Evolutionary conservation across 164 flowering plant species (phyloP).

Genomic region (Warburgia ugandensis): DNA sequence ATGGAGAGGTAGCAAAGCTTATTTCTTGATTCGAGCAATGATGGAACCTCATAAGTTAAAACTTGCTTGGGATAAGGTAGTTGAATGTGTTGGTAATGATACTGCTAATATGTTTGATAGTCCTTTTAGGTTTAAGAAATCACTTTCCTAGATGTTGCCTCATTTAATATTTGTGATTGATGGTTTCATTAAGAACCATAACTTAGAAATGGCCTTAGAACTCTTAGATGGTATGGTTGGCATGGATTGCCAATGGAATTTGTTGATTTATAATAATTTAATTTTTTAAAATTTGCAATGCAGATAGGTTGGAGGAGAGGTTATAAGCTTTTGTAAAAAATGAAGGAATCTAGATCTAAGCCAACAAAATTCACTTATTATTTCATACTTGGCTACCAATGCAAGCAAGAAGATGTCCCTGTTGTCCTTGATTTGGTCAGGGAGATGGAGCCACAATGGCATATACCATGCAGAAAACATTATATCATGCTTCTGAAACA

Average conservation of each 20-base stretch:
- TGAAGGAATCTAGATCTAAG: constrained; percentile 48
- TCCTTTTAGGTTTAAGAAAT: constrained; percentile 16
- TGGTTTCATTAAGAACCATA: constrained; percentile 42
- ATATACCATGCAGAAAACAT: constrained; percentile 80
- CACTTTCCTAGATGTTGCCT: constrained; percentile 28
- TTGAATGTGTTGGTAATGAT: constrained; percentile 6
- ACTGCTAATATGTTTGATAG: constrained; percentile 14
- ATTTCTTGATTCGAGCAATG: constrained; percentile 31
- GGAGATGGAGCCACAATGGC: constrained; percentile 58
- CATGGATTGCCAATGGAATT: constrained; percentile 30
- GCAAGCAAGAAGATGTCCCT: constrained; percentile 45
- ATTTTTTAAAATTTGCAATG: constrained; percentile 51
- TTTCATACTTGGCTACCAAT: constrained; percentile 57
- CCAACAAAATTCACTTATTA: constrained; percentile 72
- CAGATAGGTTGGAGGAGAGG: constrained; percentile 58
- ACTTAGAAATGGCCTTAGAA: constrained; percentile 55
- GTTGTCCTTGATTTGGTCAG: constrained; percentile 47
- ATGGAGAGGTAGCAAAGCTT: constrained; percentile 45
- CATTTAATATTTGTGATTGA: constrained; percentile 57
- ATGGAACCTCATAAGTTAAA: constrained; percentile 17
- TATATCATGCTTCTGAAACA: constrained; percentile 49
- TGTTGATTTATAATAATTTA: constrained; percentile 55
- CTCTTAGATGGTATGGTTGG: constrained; percentile 49
- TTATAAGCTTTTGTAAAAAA: constrained; percentile 41
- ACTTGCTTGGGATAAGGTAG: constrained; percentile 1